These are phyloP conservation scores for Termitomyces titanicus DNA, from an alignment of 768 basidiomycete species.

Conservation along the genomic window DNA sequence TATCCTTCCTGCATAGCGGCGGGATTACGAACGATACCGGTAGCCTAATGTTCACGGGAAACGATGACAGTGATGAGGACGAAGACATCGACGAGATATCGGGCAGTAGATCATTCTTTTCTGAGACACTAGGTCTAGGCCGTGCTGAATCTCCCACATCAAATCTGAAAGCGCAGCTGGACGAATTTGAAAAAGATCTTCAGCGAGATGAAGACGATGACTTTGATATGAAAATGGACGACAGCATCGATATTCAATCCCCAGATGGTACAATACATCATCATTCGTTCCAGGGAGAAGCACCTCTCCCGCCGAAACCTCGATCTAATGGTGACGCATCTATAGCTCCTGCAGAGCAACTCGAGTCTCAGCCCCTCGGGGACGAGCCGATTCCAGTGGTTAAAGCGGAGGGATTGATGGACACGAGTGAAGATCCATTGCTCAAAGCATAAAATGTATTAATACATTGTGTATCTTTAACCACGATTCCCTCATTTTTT, in stretches of 20 bases:
- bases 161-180: constrained; percentile 54
- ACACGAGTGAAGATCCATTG: constrained; percentile 59
- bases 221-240: constrained; percentile 26
- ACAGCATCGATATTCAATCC: constrained; percentile 19
- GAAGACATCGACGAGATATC: constrained; percentile 32
- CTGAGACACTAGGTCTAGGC: constrained; percentile 42
- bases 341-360: constrained; percentile 41
- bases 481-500: constrained; percentile 13
- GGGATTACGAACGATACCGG: constrained; percentile 48
- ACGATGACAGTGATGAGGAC: constrained; percentile 62
- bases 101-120: constrained; percentile 41
- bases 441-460: constrained; percentile 23
- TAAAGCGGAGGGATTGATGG: constrained; percentile 63
- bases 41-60: constrained; percentile 55
- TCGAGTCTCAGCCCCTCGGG: constrained; percentile 46
- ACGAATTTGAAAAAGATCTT: constrained; percentile 40
- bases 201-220: constrained; percentile 47
- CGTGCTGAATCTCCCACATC: constrained; percentile 45
- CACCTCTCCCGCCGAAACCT: constrained; percentile 42
- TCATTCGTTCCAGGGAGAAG: constrained; percentile 35
- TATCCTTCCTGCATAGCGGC: constrained; percentile 58
- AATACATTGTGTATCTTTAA: constrained; percentile 15
- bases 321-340: constrained; percentile 43
- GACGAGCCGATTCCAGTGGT: constrained; percentile 51
- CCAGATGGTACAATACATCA: constrained; percentile 17